phyloP scores from a whole-genome alignment of 306 rosid genomes.

The Bauhinia variegata region DNA sequence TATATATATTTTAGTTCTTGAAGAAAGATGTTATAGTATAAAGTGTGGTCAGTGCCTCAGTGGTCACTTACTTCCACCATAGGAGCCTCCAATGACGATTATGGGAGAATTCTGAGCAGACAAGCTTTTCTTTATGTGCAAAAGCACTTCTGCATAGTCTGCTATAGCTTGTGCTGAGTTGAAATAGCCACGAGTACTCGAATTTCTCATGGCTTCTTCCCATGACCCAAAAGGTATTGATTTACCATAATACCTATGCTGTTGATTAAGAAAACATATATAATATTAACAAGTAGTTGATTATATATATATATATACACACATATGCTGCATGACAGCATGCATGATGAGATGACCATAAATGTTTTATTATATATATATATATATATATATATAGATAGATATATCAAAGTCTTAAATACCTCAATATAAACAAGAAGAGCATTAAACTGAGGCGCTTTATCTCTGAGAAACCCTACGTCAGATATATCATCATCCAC shows the following conservation, averaged over 20 bases:
- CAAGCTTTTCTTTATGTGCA: slow-evolving; percentile 41
- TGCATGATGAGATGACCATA: too few relatives aligned
- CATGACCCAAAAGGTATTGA: slow-evolving; percentile 54
- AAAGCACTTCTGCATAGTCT: slow-evolving; percentile 60
- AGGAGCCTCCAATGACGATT: slow-evolving; percentile 49
- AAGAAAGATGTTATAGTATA: neutral
- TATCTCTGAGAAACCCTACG: slow-evolving; percentile 44
- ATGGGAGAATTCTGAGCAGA: slow-evolving; percentile 37
- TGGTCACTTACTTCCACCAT: slow-evolving; percentile 46
- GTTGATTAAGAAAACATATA: too few relatives aligned
- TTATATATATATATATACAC: too few relatives aligned
- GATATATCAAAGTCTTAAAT: neutral
- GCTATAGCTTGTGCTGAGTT: slow-evolving; percentile 67
- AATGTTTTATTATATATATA: neutral
- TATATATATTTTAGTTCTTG: neutral
- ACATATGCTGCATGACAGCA: neutral
- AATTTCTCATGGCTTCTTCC: slow-evolving; percentile 46
- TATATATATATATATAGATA: too few relatives aligned
- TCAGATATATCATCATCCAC: slow-evolving; percentile 7
- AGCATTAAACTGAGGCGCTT: slow-evolving; percentile 51
- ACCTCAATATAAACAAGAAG: slow-evolving; percentile 57
- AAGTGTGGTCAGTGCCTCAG: neutral
- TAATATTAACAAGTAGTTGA: too few relatives aligned
- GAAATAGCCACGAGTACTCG: slow-evolving; percentile 43
- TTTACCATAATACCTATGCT: slow-evolving; percentile 49